Conservation (phyloP, 176 grass and related monocot genomes). For the Aegilops bicornis region DNA sequence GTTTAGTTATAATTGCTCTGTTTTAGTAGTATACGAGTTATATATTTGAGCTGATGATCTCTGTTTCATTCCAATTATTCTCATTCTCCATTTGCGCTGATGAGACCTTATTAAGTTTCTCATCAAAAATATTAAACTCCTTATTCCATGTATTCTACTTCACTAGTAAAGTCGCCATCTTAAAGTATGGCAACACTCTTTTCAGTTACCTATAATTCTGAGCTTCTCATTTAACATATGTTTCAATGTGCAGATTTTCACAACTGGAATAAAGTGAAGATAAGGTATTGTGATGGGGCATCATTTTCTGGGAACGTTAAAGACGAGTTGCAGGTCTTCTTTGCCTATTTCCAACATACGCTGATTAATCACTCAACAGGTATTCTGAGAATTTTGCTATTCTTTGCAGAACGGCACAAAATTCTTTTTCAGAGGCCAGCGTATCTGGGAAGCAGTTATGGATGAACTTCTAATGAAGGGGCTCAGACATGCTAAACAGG, state of each 20-base stretch:
- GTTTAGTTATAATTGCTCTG: background rate
- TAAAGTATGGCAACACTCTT: background rate
- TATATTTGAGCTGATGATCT: background rate
- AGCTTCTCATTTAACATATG: background rate
- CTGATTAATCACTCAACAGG: background rate
- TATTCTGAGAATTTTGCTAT: background rate
- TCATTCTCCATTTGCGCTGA: background rate
- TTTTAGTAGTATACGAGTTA: background rate
- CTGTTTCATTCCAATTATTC: background rate
- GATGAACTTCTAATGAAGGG: slow-evolving; percentile 66
- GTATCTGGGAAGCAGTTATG: slow-evolving; percentile 83
- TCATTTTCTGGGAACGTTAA: slow-evolving; percentile 65
- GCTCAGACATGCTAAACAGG: slow-evolving; percentile 72
- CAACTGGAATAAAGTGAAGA: slow-evolving; percentile 81
- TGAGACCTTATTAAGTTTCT: background rate
- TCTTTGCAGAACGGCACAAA: slow-evolving; percentile 50
- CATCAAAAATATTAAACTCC: background rate
- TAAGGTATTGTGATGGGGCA: slow-evolving; percentile 80
- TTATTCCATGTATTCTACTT: background rate
- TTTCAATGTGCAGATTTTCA: slow-evolving; percentile 55
- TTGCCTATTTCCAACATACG: background rate
- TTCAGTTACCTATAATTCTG: background rate
- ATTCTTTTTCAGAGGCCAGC: slow-evolving; percentile 73
- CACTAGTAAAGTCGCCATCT: background rate
- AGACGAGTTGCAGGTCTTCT: slow-evolving; percentile 46